Conservation (phyloP, 805 yeast genomes). For the Wickerhamomyces chambardii region DNA sequence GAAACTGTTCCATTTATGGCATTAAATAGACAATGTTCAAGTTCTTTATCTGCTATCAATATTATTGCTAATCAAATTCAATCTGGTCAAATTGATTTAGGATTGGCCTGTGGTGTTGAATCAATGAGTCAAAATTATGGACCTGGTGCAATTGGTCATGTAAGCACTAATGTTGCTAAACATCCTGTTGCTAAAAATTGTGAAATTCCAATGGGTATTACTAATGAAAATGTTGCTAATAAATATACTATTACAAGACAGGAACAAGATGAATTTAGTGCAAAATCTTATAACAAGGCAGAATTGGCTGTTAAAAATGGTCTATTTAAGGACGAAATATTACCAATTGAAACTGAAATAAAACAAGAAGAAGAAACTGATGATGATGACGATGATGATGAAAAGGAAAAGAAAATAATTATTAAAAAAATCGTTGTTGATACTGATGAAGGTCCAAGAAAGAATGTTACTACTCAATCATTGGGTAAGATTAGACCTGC, state of each 20-base stretch:
- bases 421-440: constrained; percentile 30
- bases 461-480: constrained; percentile 72
- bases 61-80: constrained; percentile 85
- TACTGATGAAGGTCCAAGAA: constrained; percentile 86
- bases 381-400: constrained; percentile 47
- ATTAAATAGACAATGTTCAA: constrained; percentile 89
- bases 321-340: constrained; percentile 78
- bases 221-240: constrained; percentile 83
- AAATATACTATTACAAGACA: constrained; percentile 55
- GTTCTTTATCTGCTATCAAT: constrained; percentile 85
- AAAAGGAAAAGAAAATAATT: constrained; percentile 22
- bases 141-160: constrained; percentile 59
- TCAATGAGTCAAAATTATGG: constrained; percentile 90
- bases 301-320: constrained; percentile 63
- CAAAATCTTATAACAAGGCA: constrained; percentile 79
- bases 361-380: constrained; percentile 46
- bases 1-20: constrained; percentile 71
- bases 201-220: constrained; percentile 92
- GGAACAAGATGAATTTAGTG: constrained; percentile 86
- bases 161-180: constrained; percentile 39
- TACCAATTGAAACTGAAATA: constrained; percentile 63
- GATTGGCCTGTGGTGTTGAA: constrained; percentile 90
- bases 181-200: constrained; percentile 57
- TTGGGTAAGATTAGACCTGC: constrained; percentile 79
- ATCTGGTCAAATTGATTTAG: constrained; percentile 84